Conservation (phyloP, 306 rosid genomes). For the Fagus sylvatica region DNA sequence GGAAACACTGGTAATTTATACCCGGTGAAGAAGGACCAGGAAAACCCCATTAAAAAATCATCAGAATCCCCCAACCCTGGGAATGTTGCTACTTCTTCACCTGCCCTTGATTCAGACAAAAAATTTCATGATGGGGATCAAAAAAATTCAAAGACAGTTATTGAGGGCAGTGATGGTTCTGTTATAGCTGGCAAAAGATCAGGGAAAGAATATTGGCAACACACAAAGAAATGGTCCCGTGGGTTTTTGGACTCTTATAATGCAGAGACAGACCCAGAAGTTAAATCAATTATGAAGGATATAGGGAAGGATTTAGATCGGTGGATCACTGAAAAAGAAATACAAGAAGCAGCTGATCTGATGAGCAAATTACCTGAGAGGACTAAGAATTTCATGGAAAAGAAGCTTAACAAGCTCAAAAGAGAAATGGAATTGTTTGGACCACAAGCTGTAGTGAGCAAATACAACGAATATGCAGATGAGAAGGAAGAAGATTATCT, state of each 20-base stretch:
- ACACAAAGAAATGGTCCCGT: constrained; percentile 92
- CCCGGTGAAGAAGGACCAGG: constrained; percentile 47
- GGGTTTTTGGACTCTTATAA: constrained; percentile 86
- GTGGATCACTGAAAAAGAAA: constrained; percentile 91
- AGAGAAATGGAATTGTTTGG: constrained; percentile 97
- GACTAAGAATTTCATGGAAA: constrained; percentile 61
- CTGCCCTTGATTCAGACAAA: constrained; percentile 31
- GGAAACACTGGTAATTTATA: constrained; percentile 23
- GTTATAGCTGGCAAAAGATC: constrained; percentile 73
- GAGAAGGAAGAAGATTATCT: constrained; percentile 80
- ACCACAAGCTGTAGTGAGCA: constrained; percentile 94
- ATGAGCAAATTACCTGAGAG: constrained; percentile 63
- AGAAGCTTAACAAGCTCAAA: constrained; percentile 79
- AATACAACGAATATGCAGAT: constrained; percentile 83
- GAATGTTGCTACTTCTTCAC: constrained; percentile 29
- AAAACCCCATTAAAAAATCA: constrained; percentile 37
- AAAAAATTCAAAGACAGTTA: constrained; percentile 51
- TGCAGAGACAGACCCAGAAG: constrained; percentile 83
- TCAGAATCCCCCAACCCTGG: constrained; percentile 38
- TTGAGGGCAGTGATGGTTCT: constrained; percentile 95
- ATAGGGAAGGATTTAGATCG: constrained; percentile 90
- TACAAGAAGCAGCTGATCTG: constrained; percentile 79
- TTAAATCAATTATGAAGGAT: constrained; percentile 70
- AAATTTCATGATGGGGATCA: constrained; percentile 16
- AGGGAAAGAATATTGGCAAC: constrained; percentile 97